Base-by-base conservation (phyloP, 495 filamentous ascomycete genomes). In the Trichocladium uniseriatum region DNA sequence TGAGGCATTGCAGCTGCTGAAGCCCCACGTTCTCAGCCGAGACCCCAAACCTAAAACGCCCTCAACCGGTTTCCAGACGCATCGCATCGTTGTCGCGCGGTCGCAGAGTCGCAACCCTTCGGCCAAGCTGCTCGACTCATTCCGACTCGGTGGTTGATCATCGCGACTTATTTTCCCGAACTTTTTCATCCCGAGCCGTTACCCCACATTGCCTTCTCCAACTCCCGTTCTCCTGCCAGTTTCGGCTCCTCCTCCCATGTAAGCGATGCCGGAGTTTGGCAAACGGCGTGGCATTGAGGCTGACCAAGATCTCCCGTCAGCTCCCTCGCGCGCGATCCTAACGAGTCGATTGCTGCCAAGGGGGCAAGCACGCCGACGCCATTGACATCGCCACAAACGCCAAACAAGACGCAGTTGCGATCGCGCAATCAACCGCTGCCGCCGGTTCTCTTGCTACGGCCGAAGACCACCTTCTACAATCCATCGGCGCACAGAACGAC, bases 201-300 rank as follows among this genome's bases (percentile, higher is more conserved):
- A 51, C 57, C 53, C 60, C 56, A 54, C 57, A 44, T 29, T 49
- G 53, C 47, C 2, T 53, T 53, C 50, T 45, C 50, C 57, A 56
- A 60, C 45, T 53, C 35, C 22, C 42, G 37, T 38, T 42, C 36
- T 48, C 40, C 45, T 42, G 45, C 15, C 45, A 24, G 60, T 58
- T 63, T 57, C 61, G 57, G 53, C 58, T 44, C 31, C 28, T 44
- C 36, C 47, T 35, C 52, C 43, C 55, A 52, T 57, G 60, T 62
- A 62, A 60, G 60, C 49, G 53, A 52, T 45, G 39, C 47, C 45
- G 27, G 43, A 48, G 18, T 32, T 43, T 31, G 18, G 22, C 16
- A 11, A 40, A 21, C 21, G 32, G 19, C 18, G 16, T 45, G 49
- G 55, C 62, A 59, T 60, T 54, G 54, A 63, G 41, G 52, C 62